These are phyloP conservation scores for Cicer arietinum DNA, from an alignment of 306 rosid species.

Conservation along the genomic window DNA sequence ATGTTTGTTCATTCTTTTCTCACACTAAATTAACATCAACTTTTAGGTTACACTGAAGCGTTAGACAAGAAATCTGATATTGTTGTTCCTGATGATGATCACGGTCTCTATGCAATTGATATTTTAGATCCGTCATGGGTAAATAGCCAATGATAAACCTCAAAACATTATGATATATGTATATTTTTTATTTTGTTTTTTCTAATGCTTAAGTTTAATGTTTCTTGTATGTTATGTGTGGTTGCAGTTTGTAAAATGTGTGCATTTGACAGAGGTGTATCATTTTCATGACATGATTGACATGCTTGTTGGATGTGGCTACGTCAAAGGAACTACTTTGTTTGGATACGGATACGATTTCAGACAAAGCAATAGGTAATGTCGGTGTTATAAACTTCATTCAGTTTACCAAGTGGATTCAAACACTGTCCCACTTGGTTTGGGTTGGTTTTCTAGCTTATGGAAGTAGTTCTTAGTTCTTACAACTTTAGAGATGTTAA, in stretches of 20 bases:
- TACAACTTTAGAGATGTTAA: neutral
- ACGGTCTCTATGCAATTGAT: slow-evolving; percentile 91
- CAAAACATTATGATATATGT: neutral
- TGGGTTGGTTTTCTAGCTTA: neutral
- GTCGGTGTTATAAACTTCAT: neutral
- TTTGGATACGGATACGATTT: slow-evolving; percentile 97
- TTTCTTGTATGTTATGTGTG: slow-evolving; percentile 35
- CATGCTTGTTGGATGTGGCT: slow-evolving; percentile 83
- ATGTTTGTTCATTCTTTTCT: neutral
- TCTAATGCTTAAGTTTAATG: neutral
- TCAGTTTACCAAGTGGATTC: slow-evolving; percentile 10
- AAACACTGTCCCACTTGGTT: neutral
- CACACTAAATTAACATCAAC: neutral
- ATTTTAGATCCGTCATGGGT: slow-evolving; percentile 85
- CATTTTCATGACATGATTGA: slow-evolving; percentile 92
- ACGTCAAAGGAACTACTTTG: slow-evolving; percentile 87
- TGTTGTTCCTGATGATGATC: slow-evolving; percentile 78
- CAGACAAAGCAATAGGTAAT: slow-evolving; percentile 91
- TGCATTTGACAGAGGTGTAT: slow-evolving; percentile 75
- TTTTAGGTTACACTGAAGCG: slow-evolving; percentile 77
- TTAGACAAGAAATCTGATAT: slow-evolving; percentile 63
- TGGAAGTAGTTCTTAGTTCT: neutral
- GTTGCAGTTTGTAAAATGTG: slow-evolving; percentile 69
- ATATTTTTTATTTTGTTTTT: neutral
- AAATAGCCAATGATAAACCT: neutral